Percentiles rank a stretch among this genome's conserved stretches.
Evolutionary conservation across 495 filamentous ascomycete species (phyloP).

Genomic region (Neurospora terricola): DNA sequence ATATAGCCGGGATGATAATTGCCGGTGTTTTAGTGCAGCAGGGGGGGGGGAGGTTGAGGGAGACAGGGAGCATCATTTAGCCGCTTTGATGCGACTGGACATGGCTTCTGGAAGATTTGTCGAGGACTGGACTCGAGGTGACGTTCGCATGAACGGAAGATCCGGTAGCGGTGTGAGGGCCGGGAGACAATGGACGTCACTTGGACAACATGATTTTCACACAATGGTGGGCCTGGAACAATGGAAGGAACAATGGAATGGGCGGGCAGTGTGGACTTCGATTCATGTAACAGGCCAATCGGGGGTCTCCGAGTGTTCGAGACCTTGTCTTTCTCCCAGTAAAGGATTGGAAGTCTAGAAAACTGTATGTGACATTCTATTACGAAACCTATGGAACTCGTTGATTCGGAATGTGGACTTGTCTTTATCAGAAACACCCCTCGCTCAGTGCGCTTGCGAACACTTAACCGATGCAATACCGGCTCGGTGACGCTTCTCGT

Average conservation of each 20-base stretch:
- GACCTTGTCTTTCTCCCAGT: background rate
- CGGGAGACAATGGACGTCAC: background rate
- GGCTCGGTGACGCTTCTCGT: background rate
- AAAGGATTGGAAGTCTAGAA: background rate
- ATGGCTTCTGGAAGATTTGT: background rate
- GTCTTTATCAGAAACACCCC: background rate
- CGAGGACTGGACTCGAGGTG: background rate
- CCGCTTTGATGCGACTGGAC: background rate
- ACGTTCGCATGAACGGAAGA: background rate
- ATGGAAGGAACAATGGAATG: background rate
- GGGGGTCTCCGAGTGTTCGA: background rate
- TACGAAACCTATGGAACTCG: background rate
- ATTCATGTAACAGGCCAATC: background rate
- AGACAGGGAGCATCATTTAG: background rate
- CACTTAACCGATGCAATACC: background rate
- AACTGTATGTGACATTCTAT: background rate
- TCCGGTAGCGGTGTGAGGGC: background rate
- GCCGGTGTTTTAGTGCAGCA: background rate
- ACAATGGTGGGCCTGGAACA: background rate
- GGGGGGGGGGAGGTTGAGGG: background rate
- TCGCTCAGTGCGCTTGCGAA: background rate
- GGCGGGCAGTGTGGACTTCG: background rate
- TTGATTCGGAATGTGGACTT: background rate
- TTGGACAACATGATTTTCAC: background rate
- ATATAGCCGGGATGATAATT: background rate